Percentiles rank a stretch among this genome's conserved stretches.
Evolutionary conservation across 2,329 filamentous ascomycete species (phyloP).

Genomic region (Monosporascus sp.): DNA sequence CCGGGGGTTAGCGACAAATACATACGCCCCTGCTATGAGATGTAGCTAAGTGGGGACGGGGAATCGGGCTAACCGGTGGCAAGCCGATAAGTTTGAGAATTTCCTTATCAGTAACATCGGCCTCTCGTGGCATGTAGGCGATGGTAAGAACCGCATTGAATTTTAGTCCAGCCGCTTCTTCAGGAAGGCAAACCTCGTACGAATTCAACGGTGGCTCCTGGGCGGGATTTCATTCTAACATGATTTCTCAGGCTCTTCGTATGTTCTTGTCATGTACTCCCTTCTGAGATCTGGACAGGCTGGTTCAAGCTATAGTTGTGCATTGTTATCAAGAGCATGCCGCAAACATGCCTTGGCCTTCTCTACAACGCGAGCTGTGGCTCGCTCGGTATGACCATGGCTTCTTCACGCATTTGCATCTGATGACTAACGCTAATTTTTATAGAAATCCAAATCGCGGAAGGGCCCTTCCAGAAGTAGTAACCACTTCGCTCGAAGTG

Average conservation of each 20-base stretch:
- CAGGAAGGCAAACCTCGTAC: too few relatives aligned
- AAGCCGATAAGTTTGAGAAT: neutral
- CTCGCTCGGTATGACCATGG: constrained; percentile 2
- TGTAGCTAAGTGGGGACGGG: neutral
- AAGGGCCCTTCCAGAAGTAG: too few relatives aligned
- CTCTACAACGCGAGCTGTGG: constrained; percentile 13
- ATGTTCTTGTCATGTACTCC: constrained; percentile 21
- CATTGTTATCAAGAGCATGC: constrained; percentile 1
- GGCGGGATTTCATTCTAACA: constrained; percentile 9
- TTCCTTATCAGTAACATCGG: neutral
- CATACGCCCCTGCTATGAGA: neutral
- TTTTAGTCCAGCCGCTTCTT: too few relatives aligned
- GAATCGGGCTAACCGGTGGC: neutral
- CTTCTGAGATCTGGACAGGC: constrained; percentile 17
- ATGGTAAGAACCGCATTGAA: too few relatives aligned
- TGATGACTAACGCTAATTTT: neutral
- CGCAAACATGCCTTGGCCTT: constrained; percentile 22
- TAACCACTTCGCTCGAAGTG: too few relatives aligned
- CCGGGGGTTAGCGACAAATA: too few relatives aligned
- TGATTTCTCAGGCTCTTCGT: constrained; percentile 13
- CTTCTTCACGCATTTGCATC: neutral
- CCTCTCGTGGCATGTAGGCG: neutral
- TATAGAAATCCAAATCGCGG: neutral
- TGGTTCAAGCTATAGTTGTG: constrained; percentile 16
- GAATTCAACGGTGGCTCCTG: too few relatives aligned